These are phyloP conservation scores for Tephrocybe sp. DNA, from an alignment of 768 basidiomycete species.

Conservation along the genomic window DNA sequence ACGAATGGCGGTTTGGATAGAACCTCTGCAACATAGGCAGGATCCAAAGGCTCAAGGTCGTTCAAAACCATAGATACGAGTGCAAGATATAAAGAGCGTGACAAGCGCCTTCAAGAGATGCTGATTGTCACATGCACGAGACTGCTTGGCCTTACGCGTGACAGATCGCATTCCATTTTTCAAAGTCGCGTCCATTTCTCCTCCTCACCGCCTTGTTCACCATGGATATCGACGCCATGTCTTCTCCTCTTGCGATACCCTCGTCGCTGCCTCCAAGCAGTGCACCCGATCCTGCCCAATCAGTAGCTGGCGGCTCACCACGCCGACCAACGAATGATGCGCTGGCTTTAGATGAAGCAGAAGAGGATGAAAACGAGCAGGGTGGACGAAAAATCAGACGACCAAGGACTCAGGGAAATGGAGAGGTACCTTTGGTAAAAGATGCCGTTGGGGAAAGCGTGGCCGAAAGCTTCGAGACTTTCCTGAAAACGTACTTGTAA, in stretches of 20 bases:
- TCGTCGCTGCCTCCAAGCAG: conserved; percentile 54
- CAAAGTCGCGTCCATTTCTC: conserved; percentile 29
- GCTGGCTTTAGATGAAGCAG: conserved; percentile 53
- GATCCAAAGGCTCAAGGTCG: conserved; percentile 64
- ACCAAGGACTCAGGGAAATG: conserved; percentile 48
- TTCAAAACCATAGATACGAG: conserved; percentile 28
- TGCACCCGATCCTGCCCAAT: conserved; percentile 35
- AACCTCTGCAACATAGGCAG: conserved; percentile 56
- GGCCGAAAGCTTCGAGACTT: conserved; percentile 86
- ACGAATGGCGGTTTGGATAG: conserved; percentile 74
- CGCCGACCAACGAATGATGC: conserved; percentile 49
- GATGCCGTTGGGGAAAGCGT: conserved; percentile 97
- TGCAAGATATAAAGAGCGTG: conserved; percentile 11
- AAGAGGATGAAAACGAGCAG: conserved; percentile 36
- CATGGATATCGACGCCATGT: conserved; percentile 58
- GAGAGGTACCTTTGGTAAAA: conserved; percentile 81
- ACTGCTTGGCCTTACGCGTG: conserved; percentile 29
- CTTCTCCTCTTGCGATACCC: conserved; percentile 52
- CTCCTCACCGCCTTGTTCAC: conserved; percentile 11
- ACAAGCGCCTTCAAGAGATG: not conserved
- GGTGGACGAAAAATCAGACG: conserved; percentile 39
- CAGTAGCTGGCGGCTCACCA: conserved; percentile 31
- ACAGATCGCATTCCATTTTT: conserved; percentile 26
- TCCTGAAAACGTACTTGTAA: conserved; percentile 79
- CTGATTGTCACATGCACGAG: conserved; percentile 33